Evolutionary conservation across 768 basidiomycete genomes (phyloP), one percentile per base, ranked within the genome.

Genomic region (Cystoderma amianthinum): DNA sequence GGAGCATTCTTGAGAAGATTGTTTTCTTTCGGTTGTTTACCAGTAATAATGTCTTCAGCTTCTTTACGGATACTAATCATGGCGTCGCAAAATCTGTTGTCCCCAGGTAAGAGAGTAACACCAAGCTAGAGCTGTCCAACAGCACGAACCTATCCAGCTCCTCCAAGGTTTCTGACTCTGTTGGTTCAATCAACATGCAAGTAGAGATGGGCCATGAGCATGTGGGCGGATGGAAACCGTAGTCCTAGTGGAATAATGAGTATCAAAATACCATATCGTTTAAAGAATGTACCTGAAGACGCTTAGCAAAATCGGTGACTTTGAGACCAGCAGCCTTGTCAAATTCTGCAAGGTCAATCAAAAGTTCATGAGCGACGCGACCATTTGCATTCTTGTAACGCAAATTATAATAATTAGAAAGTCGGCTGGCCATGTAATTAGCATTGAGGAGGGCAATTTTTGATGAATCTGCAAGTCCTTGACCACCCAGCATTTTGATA

Each of bases 191-290:
- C 39, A 96, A 73, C 90, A 96, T 96, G 55, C 88, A 94, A 1
- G 95, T 96, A 15, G 90, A 83, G 48, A 89, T 93, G 4, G 96
- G 96, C 96, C 96, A 98, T 4, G 93, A 93, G 61, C 92, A 95
- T 3, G 96, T 99, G 2, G 96, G 96, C 32, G 92, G 93, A 58
- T 96, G 92, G 73, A 96, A 88, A 43, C 92, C 90, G 53, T 85
- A 93, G 58, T 92, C 88, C 80, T 89, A 41, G 24, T 5, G 32
- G 23, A 32, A 5, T 12, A 19, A 28, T 22, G 13, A 13, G n/a
- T 30, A 40, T 13, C 11, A 5, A 18, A 10, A 7, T 28, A 32
- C 23, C 13, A 13, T 7, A 30, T 16, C n/a, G 23, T 12, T 35
- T 13, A 30, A 41, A 9, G 6, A n/a, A 45, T 44, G 51, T 53